A percentile compares a stretch with the other conserved stretches of the same genome.
These are phyloP conservation scores for Lecanosticta acicola DNA, from an alignment of 2,329 filamentous ascomycete genomes.

Conservation along the genomic window DNA sequence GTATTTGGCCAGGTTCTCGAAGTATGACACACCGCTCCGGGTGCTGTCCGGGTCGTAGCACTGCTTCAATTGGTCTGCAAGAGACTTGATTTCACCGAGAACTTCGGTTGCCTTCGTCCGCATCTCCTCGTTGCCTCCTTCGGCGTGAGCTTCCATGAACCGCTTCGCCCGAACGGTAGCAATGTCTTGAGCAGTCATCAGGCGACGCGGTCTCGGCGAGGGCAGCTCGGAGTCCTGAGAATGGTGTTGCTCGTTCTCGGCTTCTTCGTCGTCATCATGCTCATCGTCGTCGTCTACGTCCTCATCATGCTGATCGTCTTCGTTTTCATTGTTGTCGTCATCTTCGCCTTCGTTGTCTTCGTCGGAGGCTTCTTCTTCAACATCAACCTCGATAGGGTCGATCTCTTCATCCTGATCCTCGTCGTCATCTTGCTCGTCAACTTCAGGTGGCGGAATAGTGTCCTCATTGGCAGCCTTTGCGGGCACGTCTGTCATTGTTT, in stretches of 20 bases:
- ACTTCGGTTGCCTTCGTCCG: conserved; percentile 74
- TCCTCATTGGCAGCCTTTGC: conserved; percentile 32
- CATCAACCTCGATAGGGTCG: conserved; percentile 24
- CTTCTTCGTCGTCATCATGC: conserved; percentile 22
- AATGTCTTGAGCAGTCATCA: conserved; percentile 58
- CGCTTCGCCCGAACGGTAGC: conserved; percentile 73
- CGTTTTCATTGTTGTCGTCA: conserved; percentile 36
- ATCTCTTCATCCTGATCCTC: conserved; percentile 45
- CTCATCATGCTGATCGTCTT: conserved; percentile 39
- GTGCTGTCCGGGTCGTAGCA: conserved; percentile 55
- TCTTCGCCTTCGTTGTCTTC: conserved; percentile 60
- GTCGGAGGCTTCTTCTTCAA: conserved; percentile 16
- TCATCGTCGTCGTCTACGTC: conserved; percentile 34
- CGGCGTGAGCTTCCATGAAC: conserved; percentile 79
- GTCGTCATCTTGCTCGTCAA: conserved; percentile 31
- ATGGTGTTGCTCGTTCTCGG: conserved; percentile 57
- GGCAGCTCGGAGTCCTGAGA: conserved; percentile 44
- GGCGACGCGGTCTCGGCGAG: conserved; percentile 31
- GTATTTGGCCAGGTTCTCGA: conserved; percentile 69
- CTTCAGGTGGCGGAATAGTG: conserved; percentile 20
- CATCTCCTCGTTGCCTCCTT: conserved; percentile 65
- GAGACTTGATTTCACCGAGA: conserved; percentile 61
- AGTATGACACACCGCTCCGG: conserved; percentile 56
- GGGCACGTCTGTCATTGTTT: conserved; percentile 9
- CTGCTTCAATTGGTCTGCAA: conserved; percentile 65